Evolutionary conservation across 257 asterid genomes (phyloP).

Genomic region (Fraxinus cuspidata): DNA sequence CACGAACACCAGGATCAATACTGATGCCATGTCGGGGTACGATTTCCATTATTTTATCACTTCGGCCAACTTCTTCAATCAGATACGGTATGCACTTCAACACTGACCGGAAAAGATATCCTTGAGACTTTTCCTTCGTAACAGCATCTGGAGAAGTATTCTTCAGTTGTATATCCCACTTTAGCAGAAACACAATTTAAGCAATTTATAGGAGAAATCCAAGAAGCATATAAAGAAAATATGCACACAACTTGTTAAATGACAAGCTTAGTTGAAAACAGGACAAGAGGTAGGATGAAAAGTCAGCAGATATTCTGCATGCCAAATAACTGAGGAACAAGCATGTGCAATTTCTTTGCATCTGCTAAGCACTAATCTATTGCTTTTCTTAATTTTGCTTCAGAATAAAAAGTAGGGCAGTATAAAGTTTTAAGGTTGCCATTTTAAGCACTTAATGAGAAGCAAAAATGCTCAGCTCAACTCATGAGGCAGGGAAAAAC

Average conservation of each 20-base stretch:
- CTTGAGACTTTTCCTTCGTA: constrained; percentile 96
- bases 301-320: constrained; percentile 6
- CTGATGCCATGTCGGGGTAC: constrained; percentile 99
- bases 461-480: constrained; percentile 5
- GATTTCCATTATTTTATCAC: constrained; percentile 92
- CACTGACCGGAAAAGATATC: constrained; percentile 96
- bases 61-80: constrained; percentile 98
- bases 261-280: constrained; percentile 16
- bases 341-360: background rate
- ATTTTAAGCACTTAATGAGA: constrained; percentile 7
- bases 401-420: constrained; percentile 20
- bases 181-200: constrained; percentile 20
- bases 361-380: constrained; percentile 17
- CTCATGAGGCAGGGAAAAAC: background rate
- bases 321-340: constrained; percentile 22
- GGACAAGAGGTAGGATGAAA: constrained; percentile 9
- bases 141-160: constrained; percentile 73
- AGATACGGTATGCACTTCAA: constrained; percentile 98
- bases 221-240: constrained; percentile 26
- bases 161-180: constrained; percentile 30
- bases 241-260: constrained; percentile 14
- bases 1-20: constrained; percentile 98
- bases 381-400: constrained; percentile 6
- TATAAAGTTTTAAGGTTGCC: constrained; percentile 11
- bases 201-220: constrained; percentile 28